Conservation (phyloP, 2,329 filamentous ascomycete genomes). For the Alternaria novae-zelandiae region DNA sequence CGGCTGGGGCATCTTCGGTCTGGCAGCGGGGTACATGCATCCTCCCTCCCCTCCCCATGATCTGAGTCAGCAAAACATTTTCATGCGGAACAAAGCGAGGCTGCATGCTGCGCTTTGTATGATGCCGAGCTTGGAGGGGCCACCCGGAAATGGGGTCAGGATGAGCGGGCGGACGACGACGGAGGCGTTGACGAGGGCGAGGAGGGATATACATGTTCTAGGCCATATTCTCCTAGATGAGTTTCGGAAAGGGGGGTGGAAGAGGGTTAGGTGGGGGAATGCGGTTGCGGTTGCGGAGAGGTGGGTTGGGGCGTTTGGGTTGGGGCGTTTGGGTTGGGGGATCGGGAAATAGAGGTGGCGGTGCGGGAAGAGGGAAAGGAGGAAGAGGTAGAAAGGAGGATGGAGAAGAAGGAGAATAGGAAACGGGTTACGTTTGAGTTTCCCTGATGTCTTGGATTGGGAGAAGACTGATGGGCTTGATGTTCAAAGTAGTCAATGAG, state of each 20-base stretch:
- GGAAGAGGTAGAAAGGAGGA: too few relatives aligned
- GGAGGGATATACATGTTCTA: slow-evolving; percentile 23
- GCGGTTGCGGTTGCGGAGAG: slow-evolving; percentile 23
- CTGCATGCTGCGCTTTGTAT: slow-evolving; percentile 15
- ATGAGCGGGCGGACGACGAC: neutral
- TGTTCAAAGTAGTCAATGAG: too few relatives aligned
- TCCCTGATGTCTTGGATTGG: neutral
- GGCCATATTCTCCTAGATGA: slow-evolving; percentile 24
- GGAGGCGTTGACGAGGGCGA: slow-evolving; percentile 9
- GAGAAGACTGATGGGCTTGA: neutral
- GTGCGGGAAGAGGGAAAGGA: too few relatives aligned
- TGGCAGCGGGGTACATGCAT: slow-evolving; percentile 25
- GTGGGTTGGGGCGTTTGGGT: slow-evolving; percentile 15
- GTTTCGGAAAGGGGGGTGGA: slow-evolving; percentile 21
- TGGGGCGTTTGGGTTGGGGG: too few relatives aligned
- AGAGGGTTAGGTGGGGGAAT: slow-evolving; percentile 24
- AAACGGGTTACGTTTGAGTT: neutral
- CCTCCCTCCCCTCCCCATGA: neutral
- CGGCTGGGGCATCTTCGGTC: slow-evolving; percentile 25
- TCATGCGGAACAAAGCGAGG: slow-evolving; percentile 16
- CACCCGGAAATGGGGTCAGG: neutral
- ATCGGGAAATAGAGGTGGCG: too few relatives aligned
- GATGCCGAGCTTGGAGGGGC: neutral
- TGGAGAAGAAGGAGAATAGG: neutral
- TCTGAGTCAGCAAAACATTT: slow-evolving; percentile 1